These are phyloP conservation scores for Geranomyces variabilis DNA, from an alignment of 192 early-diverging fungal genomes.

Conservation along the genomic window DNA sequence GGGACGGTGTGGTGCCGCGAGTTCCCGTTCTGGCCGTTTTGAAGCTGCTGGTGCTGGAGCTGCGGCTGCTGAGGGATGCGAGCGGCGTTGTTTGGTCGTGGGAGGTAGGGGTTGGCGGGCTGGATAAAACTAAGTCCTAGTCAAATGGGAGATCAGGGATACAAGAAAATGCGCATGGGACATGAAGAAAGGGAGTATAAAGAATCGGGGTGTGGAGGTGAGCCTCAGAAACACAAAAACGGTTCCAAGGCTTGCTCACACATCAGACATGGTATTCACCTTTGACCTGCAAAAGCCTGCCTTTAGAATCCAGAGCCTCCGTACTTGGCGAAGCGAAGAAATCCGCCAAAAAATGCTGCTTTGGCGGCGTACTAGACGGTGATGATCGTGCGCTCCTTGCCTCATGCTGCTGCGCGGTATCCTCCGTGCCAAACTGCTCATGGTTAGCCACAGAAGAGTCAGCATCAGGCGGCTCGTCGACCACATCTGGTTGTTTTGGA, in stretches of 20 bases:
- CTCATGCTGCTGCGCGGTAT: neutral
- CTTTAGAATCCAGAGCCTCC: neutral
- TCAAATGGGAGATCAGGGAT: neutral
- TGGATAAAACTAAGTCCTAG: slow-evolving; percentile 32
- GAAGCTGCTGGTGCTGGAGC: neutral
- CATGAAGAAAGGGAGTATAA: neutral
- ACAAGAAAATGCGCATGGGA: neutral
- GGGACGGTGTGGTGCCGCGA: slow-evolving; percentile 14
- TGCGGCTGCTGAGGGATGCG: neutral
- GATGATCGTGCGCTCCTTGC: neutral
- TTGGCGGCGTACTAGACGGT: neutral
- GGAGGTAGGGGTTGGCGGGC: slow-evolving; percentile 21
- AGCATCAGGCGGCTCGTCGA: slow-evolving; percentile 2
- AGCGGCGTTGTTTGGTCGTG: slow-evolving; percentile 2
- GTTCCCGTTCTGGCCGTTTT: no score
- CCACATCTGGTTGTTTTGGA: no score
- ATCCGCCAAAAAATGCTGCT: neutral
- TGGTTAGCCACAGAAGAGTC: neutral
- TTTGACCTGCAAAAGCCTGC: slow-evolving; percentile 18
- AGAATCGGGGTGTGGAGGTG: neutral
- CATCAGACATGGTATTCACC: slow-evolving; percentile 10
- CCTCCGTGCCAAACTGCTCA: neutral
- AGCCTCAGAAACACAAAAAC: no score
- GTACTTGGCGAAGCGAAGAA: neutral
- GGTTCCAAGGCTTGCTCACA: no score